Percentiles rank a stretch among this genome's conserved stretches.
phyloP scores from a whole-genome alignment of 768 basidiomycete genomes.

The Psilocybe cyanescens region DNA sequence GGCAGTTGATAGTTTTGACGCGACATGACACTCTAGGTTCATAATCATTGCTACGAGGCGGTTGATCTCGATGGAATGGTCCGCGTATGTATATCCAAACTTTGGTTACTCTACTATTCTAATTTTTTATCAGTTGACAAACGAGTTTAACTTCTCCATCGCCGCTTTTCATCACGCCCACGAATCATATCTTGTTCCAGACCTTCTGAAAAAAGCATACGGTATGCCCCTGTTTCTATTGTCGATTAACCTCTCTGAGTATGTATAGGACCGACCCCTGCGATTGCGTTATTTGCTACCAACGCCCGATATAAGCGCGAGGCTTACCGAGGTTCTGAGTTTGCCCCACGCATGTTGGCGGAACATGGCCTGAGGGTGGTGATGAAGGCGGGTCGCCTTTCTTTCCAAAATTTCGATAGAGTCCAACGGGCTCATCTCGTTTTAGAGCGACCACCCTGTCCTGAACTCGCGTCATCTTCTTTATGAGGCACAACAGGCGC shows the following conservation, averaged over 20 bases:
- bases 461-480: constrained; percentile 72
- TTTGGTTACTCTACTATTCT: background rate
- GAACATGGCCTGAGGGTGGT: constrained; percentile 72
- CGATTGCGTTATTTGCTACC: constrained; percentile 74
- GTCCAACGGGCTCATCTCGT: background rate
- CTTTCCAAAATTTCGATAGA: background rate
- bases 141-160: constrained; percentile 74
- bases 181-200: constrained; percentile 87
- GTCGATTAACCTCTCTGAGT: background rate
- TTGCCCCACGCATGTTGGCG: constrained; percentile 71
- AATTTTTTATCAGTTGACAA: constrained; percentile 40
- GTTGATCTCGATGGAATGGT: constrained; percentile 75
- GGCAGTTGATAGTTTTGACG: background rate
- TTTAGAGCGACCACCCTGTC: constrained; percentile 65
- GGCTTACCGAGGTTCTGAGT: constrained; percentile 78
- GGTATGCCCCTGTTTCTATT: constrained; percentile 36
- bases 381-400: constrained; percentile 59
- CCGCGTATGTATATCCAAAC: constrained; percentile 41
- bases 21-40: constrained; percentile 38
- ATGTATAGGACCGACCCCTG: constrained; percentile 58
- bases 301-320: constrained; percentile 71
- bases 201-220: constrained; percentile 71
- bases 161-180: constrained; percentile 81
- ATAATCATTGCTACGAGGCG: constrained; percentile 62
- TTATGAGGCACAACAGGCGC: constrained; percentile 78